A percentile compares a stretch with the other conserved stretches of the same genome.
phyloP scores from a whole-genome alignment of 129 eudicot genomes.

The Glebionis coronaria region DNA sequence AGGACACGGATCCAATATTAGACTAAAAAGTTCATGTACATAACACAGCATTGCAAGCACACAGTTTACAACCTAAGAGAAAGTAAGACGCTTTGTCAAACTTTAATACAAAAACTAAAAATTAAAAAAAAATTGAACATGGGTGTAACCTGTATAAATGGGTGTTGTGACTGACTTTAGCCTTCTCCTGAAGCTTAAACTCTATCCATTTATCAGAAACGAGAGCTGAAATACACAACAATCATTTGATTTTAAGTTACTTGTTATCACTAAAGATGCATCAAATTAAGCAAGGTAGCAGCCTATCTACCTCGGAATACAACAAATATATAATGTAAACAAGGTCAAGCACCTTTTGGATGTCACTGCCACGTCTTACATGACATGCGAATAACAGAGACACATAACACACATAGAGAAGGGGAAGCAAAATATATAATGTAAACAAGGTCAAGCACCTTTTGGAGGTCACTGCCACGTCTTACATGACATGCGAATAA shows the following conservation, averaged over 20 bases:
- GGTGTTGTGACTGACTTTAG: slow-evolving; percentile 91
- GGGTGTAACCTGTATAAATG: slow-evolving; percentile 71
- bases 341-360: too few relatives aligned
- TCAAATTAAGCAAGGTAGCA: neutral
- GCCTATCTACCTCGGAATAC: neutral
- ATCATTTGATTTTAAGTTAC: slow-evolving; percentile 10
- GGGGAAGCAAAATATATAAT: neutral
- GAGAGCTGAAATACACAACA: slow-evolving; percentile 58
- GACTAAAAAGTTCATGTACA: neutral
- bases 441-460: too few relatives aligned
- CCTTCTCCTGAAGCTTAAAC: slow-evolving; percentile 88
- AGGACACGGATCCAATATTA: neutral
- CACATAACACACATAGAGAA: too few relatives aligned
- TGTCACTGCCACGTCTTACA: too few relatives aligned
- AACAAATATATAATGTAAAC: neutral
- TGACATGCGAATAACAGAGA: too few relatives aligned
- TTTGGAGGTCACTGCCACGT: too few relatives aligned
- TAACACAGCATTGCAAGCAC: neutral
- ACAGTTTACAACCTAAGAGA: slow-evolving; percentile 1
- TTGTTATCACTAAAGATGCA: neutral
- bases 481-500: too few relatives aligned
- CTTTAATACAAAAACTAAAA: neutral
- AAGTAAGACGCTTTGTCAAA: slow-evolving; percentile 12
- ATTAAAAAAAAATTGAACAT: slow-evolving; percentile 1
- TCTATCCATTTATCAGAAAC: slow-evolving; percentile 85